Conservation (phyloP, 805 yeast species). For the Wickerhamiella bombiphila region DNA sequence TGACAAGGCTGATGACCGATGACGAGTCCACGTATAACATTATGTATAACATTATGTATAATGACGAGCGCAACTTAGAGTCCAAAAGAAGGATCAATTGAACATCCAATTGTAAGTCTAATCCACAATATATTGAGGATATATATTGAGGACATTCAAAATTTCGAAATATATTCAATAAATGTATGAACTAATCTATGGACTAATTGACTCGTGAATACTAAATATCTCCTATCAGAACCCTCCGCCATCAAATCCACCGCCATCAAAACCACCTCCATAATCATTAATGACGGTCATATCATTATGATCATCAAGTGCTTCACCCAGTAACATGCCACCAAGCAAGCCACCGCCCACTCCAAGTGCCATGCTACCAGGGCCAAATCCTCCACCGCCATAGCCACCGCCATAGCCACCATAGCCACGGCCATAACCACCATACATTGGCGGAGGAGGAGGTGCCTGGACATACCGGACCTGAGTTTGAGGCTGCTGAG, state of each 20-base stretch:
- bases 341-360: constrained; percentile 22
- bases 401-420: constrained; percentile 8
- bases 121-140: no score
- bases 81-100: no score
- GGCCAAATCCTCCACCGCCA: constrained; percentile 29
- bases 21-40: no score
- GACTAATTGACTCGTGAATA: no score
- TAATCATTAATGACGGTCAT: constrained; percentile 22
- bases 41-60: no score
- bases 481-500: constrained; percentile 19
- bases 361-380: constrained; percentile 31
- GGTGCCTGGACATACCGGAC: constrained; percentile 23
- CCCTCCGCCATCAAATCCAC: constrained; percentile 21
- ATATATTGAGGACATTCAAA: no score
- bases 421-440: constrained; percentile 19
- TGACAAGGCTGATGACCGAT: no score
- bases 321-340: constrained; percentile 19
- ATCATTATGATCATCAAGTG: constrained; percentile 10
- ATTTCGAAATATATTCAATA: no score
- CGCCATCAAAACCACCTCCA: constrained; percentile 11
- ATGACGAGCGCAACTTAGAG: no score
- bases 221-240: no score
- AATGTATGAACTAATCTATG: no score
- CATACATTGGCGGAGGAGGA: constrained; percentile 24
- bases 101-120: no score